Percentiles rank a stretch among this genome's conserved stretches.
Conservation (phyloP, 1,284 basidiomycete genomes). For the Cystobasidium sp. region DNA sequence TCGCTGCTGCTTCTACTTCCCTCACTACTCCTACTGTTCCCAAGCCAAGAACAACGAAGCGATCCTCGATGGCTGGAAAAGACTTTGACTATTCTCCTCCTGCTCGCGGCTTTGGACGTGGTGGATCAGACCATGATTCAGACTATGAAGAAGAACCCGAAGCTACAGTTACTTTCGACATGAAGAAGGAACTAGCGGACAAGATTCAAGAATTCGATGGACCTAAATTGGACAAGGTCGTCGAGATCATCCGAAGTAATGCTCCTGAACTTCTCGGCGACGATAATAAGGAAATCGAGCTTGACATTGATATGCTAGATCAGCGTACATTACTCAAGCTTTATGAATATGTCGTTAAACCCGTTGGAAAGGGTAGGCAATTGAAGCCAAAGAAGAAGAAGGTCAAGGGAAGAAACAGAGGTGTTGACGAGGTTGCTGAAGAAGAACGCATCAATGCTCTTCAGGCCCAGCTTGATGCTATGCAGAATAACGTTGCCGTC, state of each 20-base stretch:
- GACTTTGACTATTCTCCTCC: conserved; percentile 40
- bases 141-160: conserved; percentile 36
- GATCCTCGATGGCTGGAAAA: conserved; percentile 35
- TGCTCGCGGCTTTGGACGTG: conserved; percentile 23
- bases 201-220: conserved; percentile 66
- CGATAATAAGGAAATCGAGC: conserved; percentile 86
- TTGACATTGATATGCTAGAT: conserved; percentile 90
- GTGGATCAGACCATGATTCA: conserved; percentile 33
- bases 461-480: conserved; percentile 76
- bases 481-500: conserved; percentile 60
- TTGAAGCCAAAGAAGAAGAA: conserved; percentile 53
- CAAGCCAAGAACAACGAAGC: conserved; percentile 40
- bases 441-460: conserved; percentile 85
- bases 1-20: conserved; percentile 30
- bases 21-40: conserved; percentile 26
- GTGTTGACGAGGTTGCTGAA: conserved; percentile 86
- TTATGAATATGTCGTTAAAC: conserved; percentile 87
- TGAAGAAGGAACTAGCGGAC: conserved; percentile 94
- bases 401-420: conserved; percentile 59
- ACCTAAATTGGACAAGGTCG: conserved; percentile 58
- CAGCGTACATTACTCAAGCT: conserved; percentile 80
- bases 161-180: conserved; percentile 77
- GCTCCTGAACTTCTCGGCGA: conserved; percentile 74
- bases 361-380: conserved; percentile 60
- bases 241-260: conserved; percentile 84